Evolutionary conservation across 2,329 filamentous ascomycete genomes (phyloP), one percentile per base, ranked within the genome.

Genomic region (Aspergillus neoniger): DNA sequence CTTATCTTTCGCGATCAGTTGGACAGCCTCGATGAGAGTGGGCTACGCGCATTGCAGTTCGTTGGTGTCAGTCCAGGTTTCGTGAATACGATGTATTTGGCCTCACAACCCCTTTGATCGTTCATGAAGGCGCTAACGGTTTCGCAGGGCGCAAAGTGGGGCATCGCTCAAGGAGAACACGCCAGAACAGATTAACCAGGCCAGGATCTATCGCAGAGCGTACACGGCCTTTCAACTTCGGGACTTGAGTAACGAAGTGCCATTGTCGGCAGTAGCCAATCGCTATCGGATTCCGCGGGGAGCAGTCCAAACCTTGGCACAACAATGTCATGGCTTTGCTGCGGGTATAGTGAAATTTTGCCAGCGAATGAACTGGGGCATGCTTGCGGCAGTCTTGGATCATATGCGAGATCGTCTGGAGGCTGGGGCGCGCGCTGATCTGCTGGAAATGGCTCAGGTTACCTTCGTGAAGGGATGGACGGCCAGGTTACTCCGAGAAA

Each of bases 271-370:
- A 2, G 88, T 92, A 28, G 87, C 90, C 25, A 81, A 81, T 15
- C 91, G 90, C 70, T 93, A 91, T 70, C 84, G 86, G 62, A 85
- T 86, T 61, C 86, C 89, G 8, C 84, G 90, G 19, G 90, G 90
- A 1, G 82, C 84, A 5, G 85, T 92, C 10, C 90, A 93, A 73
- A 90, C 82, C 19, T 80, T 92, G 1, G 85, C 89, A 2, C 89
- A 91, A 67, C 89, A 87, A 1, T 92, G 90, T 65, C 87, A 91
- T 65, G 90, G 90, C 0, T 93, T 92, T 69, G 90, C 89, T 3
- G 88, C 88, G 2, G 89, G 89, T 3, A 91, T 92, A 81, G 86
- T 92, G 61, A 91, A 90, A 65, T 92, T 92, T 69, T 92, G 90
- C 70, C 83, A 91, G 65, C 83, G 86, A 17, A 91, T 93, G 90